Percentiles rank a stretch among this genome's conserved stretches.
phyloP scores from a whole-genome alignment of 2,329 filamentous ascomycete genomes.

The Penicillium sclerotigenum region DNA sequence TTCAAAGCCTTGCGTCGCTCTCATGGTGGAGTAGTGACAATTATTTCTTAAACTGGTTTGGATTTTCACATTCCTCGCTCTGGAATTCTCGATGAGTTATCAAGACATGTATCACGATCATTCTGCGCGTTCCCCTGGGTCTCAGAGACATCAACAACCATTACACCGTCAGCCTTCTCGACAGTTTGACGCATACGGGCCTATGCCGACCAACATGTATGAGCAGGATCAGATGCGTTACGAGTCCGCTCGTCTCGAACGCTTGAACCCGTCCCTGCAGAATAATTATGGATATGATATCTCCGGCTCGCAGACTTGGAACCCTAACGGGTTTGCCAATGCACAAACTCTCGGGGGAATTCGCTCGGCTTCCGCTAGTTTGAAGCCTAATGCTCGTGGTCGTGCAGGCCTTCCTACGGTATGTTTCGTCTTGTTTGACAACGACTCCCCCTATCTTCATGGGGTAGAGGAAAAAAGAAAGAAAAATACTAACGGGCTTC shows the following conservation, averaged over 20 bases:
- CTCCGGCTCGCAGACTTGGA: constrained; percentile 72
- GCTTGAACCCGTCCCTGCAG: constrained; percentile 56
- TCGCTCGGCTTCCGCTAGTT: constrained; percentile 55
- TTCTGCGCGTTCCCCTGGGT: constrained; percentile 69
- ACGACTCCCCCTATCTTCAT: neutral
- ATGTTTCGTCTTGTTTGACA: constrained; percentile 41
- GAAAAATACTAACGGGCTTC: neutral
- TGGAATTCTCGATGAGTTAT: constrained; percentile 37
- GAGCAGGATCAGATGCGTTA: constrained; percentile 61
- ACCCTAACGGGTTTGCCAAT: constrained; percentile 67
- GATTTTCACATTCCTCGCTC: constrained; percentile 33
- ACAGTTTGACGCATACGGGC: constrained; percentile 71
- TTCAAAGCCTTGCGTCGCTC: constrained; percentile 18
- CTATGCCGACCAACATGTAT: constrained; percentile 67
- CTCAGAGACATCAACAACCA: constrained; percentile 64
- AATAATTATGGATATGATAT: constrained; percentile 68
- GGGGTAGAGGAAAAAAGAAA: neutral
- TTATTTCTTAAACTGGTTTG: constrained; percentile 16
- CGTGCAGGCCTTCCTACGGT: constrained; percentile 69
- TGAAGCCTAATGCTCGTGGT: constrained; percentile 56
- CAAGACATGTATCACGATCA: constrained; percentile 62
- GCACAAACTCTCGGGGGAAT: constrained; percentile 62
- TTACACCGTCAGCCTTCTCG: constrained; percentile 71
- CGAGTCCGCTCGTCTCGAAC: constrained; percentile 56
- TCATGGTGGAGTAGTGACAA: constrained; percentile 32